A percentile compares a stretch with the other conserved stretches of the same genome.
phyloP scores from a whole-genome alignment of 2,329 filamentous ascomycete species.

The Endothia cerciana region DNA sequence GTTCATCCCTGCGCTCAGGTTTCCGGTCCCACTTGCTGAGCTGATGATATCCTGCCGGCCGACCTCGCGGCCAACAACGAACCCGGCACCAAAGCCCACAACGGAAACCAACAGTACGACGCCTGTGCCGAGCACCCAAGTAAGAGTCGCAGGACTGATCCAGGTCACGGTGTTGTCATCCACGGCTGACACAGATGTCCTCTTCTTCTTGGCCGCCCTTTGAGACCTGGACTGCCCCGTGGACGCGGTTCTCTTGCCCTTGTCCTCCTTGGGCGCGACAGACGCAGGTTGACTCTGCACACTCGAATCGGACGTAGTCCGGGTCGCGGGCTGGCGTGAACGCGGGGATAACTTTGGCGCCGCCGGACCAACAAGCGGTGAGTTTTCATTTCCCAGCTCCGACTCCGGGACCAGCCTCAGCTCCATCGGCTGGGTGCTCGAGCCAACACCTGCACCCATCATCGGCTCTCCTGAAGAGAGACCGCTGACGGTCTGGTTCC shows the following conservation, averaged over 20 bases:
- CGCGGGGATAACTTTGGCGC: conserved; percentile 30
- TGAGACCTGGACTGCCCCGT: conserved; percentile 40
- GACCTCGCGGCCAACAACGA: conserved; percentile 69
- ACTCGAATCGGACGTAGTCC: conserved; percentile 38
- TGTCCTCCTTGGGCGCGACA: conserved; percentile 42
- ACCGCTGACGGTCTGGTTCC: conserved; percentile 45
- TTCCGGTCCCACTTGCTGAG: conserved; percentile 43
- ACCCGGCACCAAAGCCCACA: conserved; percentile 70
- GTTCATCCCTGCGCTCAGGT: conserved; percentile 42
- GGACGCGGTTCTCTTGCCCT: conserved; percentile 52
- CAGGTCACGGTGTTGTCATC: conserved; percentile 44
- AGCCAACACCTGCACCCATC: conserved; percentile 45
- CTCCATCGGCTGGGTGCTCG: conserved; percentile 59
- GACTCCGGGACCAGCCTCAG: conserved; percentile 64
- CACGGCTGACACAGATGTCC: conserved; percentile 43
- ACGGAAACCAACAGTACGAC: conserved; percentile 70
- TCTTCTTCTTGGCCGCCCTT: conserved; percentile 64
- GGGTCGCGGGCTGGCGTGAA: conserved; percentile 22
- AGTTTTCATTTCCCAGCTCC: conserved; percentile 52
- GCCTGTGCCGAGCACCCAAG: conserved; percentile 68
- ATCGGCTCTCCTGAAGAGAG: conserved; percentile 36
- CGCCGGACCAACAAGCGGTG: conserved; percentile 32
- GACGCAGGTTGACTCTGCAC: conserved; percentile 36
- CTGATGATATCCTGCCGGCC: conserved; percentile 63
- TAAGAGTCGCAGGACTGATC: conserved; percentile 63